These are phyloP conservation scores for Rhipidocladum racemiflorum DNA, from an alignment of 176 grass and related monocot species.

Conservation along the genomic window DNA sequence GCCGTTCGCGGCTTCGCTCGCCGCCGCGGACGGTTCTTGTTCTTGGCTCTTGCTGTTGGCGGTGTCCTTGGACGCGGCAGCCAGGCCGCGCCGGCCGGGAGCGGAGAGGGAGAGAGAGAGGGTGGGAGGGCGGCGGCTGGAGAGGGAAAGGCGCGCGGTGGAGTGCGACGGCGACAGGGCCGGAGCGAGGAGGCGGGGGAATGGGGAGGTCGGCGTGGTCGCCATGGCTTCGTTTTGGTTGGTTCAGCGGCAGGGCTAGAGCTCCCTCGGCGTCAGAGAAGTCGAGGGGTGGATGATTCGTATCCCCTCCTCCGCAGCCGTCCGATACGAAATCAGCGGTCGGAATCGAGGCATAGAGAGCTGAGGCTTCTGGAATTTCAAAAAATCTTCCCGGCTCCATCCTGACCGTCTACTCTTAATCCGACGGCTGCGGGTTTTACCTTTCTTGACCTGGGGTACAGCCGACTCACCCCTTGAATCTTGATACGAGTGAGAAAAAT, in stretches of 20 bases:
- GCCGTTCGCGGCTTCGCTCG: background rate
- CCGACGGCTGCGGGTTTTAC: no score
- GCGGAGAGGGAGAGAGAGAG: background rate
- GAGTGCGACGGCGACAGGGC: background rate
- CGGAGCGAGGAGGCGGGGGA: constrained; percentile 32
- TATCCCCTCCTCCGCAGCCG: background rate
- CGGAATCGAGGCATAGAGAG: background rate
- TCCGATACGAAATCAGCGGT: background rate
- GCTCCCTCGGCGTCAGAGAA: constrained; percentile 8
- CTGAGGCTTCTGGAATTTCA: background rate
- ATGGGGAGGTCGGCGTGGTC: constrained; percentile 24
- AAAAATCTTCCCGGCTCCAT: background rate
- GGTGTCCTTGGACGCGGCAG: constrained; percentile 31
- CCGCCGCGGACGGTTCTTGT: constrained; percentile 16
- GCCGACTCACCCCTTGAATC: no score
- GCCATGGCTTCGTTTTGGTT: constrained; percentile 26
- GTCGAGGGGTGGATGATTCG: background rate
- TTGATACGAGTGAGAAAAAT: no score
- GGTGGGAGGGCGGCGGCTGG: background rate
- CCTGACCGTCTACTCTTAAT: background rate
- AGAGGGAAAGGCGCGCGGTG: background rate
- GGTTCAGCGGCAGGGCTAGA: constrained; percentile 12
- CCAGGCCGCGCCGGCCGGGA: background rate
- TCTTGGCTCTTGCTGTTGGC: constrained; percentile 33
- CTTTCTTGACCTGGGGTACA: no score